These are phyloP conservation scores for Scedosporium dehoogii DNA, from an alignment of 2,329 filamentous ascomycete species.

Conservation along the genomic window DNA sequence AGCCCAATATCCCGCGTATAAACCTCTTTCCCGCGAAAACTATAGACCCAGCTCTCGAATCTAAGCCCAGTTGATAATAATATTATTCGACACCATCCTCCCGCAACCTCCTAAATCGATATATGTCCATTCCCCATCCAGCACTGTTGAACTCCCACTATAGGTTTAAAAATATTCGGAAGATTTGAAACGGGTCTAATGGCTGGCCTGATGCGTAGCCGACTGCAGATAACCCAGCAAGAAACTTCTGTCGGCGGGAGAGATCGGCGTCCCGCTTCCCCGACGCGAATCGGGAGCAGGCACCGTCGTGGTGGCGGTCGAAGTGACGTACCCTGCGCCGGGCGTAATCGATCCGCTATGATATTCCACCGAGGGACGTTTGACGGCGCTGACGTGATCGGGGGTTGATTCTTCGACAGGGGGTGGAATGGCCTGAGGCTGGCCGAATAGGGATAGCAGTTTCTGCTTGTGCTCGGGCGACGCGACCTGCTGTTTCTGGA, in stretches of 20 bases:
- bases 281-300: constrained; percentile 25
- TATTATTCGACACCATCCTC: background rate
- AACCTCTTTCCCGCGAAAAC: background rate
- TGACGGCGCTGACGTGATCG: background rate
- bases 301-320: constrained; percentile 5
- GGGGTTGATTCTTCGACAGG: background rate
- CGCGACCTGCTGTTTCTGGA: constrained; percentile 22
- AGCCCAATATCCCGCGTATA: background rate
- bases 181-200: background rate
- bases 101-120: background rate
- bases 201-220: constrained; percentile 20
- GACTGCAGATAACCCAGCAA: constrained; percentile 64
- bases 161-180: background rate
- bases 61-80: background rate
- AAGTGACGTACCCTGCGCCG: constrained; percentile 21
- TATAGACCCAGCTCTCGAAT: background rate
- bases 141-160: background rate
- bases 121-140: background rate
- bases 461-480: constrained; percentile 31
- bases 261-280: constrained; percentile 45
- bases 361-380: constrained; percentile 14
- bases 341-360: constrained; percentile 35
- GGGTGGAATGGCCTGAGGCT: background rate
- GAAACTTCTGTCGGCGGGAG: constrained; percentile 65
- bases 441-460: constrained; percentile 53